phyloP scores from a whole-genome alignment of 2,329 filamentous ascomycete genomes.

The Fusarium begoniae region DNA sequence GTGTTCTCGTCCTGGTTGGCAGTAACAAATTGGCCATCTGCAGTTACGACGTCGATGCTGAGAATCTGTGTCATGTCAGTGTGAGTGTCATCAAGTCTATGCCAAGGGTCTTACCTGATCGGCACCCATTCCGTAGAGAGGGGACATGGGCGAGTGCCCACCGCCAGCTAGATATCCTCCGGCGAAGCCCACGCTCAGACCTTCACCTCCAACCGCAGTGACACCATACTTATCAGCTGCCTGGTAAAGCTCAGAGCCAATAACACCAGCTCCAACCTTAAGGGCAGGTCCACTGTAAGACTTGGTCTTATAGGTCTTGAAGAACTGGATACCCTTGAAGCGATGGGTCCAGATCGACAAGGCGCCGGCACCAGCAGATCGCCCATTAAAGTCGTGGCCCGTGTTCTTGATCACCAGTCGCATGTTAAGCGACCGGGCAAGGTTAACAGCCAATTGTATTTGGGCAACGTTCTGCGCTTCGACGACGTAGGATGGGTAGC shows the following conservation, averaged over 20 bases:
- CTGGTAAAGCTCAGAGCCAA: slow-evolving; percentile 62
- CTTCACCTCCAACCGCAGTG: slow-evolving; percentile 63
- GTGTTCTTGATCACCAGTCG: slow-evolving; percentile 59
- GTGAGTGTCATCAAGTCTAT: background rate
- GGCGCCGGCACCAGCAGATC: slow-evolving; percentile 64
- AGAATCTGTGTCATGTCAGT: slow-evolving; percentile 11
- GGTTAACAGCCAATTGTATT: slow-evolving; percentile 57
- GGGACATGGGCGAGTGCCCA: slow-evolving; percentile 33
- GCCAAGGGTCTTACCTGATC: slow-evolving; percentile 19
- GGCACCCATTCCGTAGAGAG: slow-evolving; percentile 31
- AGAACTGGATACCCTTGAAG: slow-evolving; percentile 54
- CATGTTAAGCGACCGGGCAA: slow-evolving; percentile 55
- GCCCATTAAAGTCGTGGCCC: slow-evolving; percentile 62
- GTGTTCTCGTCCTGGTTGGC: slow-evolving; percentile 23
- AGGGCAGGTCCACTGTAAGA: slow-evolving; percentile 58
- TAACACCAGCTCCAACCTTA: slow-evolving; percentile 64
- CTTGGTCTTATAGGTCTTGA: slow-evolving; percentile 26
- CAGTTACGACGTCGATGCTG: slow-evolving; percentile 30
- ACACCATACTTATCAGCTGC: slow-evolving; percentile 57
- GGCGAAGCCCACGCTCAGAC: slow-evolving; percentile 43
- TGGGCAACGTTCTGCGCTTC: slow-evolving; percentile 54
- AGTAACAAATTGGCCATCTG: slow-evolving; percentile 30
- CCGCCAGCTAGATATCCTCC: slow-evolving; percentile 37
- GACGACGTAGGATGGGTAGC: slow-evolving; percentile 54
- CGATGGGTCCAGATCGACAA: slow-evolving; percentile 66